Percentiles rank a stretch among this genome's conserved stretches.
phyloP scores from a whole-genome alignment of 345 rosid species.

The Corchorus olitorius region DNA sequence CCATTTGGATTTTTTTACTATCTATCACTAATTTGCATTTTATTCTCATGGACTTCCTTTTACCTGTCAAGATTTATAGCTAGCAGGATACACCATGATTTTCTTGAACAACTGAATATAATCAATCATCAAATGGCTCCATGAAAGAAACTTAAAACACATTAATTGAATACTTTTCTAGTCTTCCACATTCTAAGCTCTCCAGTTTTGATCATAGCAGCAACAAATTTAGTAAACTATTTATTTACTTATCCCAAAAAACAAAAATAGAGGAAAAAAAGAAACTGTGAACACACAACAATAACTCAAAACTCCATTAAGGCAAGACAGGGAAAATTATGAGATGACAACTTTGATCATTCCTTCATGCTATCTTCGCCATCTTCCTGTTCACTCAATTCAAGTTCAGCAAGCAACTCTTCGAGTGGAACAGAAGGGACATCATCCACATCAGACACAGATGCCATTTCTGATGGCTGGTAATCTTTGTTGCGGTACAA shows the following conservation, averaged over 20 bases:
- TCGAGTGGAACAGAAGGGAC: slow-evolving; percentile 48
- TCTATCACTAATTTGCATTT: no score
- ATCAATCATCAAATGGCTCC: not conserved
- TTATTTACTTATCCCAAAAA: not conserved
- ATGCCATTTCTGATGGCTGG: slow-evolving; percentile 59
- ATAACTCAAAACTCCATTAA: not conserved
- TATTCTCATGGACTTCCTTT: no score
- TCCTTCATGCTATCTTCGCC: slow-evolving; percentile 41
- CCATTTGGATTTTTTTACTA: no score
- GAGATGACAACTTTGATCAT: slow-evolving; percentile 13
- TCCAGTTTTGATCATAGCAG: not conserved
- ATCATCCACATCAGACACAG: slow-evolving; percentile 59
- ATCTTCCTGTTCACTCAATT: slow-evolving; percentile 38
- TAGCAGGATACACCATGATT: not conserved
- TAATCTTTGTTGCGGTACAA: slow-evolving; percentile 53
- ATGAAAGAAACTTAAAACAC: not conserved
- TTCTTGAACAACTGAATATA: not conserved
- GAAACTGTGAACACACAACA: not conserved
- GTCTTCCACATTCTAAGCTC: not conserved
- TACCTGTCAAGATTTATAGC: no score
- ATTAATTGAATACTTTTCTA: not conserved
- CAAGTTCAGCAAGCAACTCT: slow-evolving; percentile 61
- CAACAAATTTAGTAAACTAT: not conserved
- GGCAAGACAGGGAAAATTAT: not conserved
- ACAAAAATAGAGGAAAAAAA: not conserved